Percentiles rank a stretch among this genome's conserved stretches.
Evolutionary conservation across 257 asterid species (phyloP).

Genomic region (Jacaranda mimosifolia): DNA sequence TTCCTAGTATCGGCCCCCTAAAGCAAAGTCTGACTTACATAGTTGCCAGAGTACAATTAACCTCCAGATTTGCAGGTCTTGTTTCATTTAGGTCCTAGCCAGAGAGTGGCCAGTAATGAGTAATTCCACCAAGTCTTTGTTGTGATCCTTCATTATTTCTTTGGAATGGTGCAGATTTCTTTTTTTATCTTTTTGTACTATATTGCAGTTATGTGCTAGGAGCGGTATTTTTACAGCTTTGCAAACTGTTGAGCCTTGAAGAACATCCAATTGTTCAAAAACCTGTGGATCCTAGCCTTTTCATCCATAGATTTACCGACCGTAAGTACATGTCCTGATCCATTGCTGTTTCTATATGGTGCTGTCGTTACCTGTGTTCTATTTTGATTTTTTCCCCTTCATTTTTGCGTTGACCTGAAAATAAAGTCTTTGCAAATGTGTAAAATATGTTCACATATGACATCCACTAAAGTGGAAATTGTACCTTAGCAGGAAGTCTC

Average conservation of each 20-base stretch:
- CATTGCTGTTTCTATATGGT: slow-evolving; percentile 14
- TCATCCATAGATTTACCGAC: slow-evolving; percentile 79
- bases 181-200: slow-evolving; percentile 23
- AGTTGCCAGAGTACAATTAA: background rate
- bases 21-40: slow-evolving; percentile 13
- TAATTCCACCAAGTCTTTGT: background rate
- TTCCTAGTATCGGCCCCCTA: background rate
- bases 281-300: slow-evolving; percentile 94
- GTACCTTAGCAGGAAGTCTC: slow-evolving; percentile 8
- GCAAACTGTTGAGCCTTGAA: slow-evolving; percentile 76
- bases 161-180: slow-evolving; percentile 15
- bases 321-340: slow-evolving; percentile 54
- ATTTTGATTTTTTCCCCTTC: background rate
- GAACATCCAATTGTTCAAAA: slow-evolving; percentile 77
- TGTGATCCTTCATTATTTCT: slow-evolving; percentile 17
- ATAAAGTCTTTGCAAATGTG: slow-evolving; percentile 17
- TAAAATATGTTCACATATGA: background rate
- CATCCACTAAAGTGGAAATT: background rate
- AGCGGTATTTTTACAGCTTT: slow-evolving; percentile 86
- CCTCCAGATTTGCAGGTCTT: slow-evolving; percentile 10
- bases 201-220: slow-evolving; percentile 82
- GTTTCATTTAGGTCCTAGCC: slow-evolving; percentile 3
- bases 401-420: slow-evolving; percentile 8
- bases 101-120: background rate
- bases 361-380: slow-evolving; percentile 15